These are phyloP conservation scores for Daldinia sp. DNA, from an alignment of 2,329 filamentous ascomycete species.

Conservation along the genomic window DNA sequence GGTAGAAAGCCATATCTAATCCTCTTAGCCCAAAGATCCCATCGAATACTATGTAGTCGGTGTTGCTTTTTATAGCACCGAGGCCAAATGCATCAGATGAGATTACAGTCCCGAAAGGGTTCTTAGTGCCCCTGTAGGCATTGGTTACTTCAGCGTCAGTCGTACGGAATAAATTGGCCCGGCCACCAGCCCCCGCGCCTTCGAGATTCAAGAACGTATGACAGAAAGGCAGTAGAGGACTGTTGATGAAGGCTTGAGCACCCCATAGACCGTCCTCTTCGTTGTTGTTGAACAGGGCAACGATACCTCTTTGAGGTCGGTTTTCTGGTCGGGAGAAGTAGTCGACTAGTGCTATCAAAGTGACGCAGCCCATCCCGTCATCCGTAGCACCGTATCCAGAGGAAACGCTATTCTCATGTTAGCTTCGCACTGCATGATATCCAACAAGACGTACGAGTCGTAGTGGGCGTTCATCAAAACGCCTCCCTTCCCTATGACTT, in stretches of 20 bases:
- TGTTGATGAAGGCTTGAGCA: slow-evolving; percentile 84
- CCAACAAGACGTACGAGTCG: slow-evolving; percentile 67
- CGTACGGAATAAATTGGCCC: slow-evolving; percentile 87
- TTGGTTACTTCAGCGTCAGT: slow-evolving; percentile 88
- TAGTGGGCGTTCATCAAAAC: slow-evolving; percentile 96
- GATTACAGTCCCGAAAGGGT: slow-evolving; percentile 88
- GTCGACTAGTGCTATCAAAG: slow-evolving; percentile 84
- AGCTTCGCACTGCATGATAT: slow-evolving; percentile 22
- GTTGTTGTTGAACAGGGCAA: slow-evolving; percentile 92
- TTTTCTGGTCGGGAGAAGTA: slow-evolving; percentile 82
- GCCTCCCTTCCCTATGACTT: slow-evolving; percentile 73
- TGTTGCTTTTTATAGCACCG: slow-evolving; percentile 84
- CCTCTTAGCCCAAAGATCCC: slow-evolving; percentile 84
- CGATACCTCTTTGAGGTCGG: slow-evolving; percentile 81
- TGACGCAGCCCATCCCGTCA: slow-evolving; percentile 91
- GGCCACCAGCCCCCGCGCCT: slow-evolving; percentile 90
- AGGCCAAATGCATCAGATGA: slow-evolving; percentile 86
- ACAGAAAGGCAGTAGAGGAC: slow-evolving; percentile 82
- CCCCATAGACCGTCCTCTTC: slow-evolving; percentile 95
- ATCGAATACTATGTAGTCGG: slow-evolving; percentile 88
- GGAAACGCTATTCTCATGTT: slow-evolving; percentile 72
- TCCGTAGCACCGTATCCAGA: slow-evolving; percentile 95
- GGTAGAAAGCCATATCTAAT: slow-evolving; percentile 91
- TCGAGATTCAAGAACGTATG: slow-evolving; percentile 95
- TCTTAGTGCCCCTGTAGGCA: slow-evolving; percentile 76